Base-by-base conservation (phyloP, 179 eudicot genomes). In the Heliamphora pulchella region DNA sequence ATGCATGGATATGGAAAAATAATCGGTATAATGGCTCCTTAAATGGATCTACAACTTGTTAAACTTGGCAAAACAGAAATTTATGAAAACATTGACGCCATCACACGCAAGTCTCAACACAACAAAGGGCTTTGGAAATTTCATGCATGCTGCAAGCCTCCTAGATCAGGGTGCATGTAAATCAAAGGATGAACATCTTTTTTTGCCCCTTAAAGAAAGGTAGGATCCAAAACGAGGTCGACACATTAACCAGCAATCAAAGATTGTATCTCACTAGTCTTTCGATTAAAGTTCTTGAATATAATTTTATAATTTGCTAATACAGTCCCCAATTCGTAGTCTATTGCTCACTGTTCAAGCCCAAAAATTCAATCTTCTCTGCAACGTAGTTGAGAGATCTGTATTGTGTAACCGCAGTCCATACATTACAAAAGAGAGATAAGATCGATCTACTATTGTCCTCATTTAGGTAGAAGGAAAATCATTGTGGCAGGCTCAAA, bases 281-380 rank as follows among this genome's bases (percentile, higher is more conserved):
- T 53, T 8, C 13, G 4, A 39, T 31, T 5, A 64, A 22, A 58
- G 14, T 57, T 51, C 72, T 48, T n/a, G 46, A 14, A 64, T 22
- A 50, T 17, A 50, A 39, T 64, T 17, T 50, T 51, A 53, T 9
- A 65, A 5, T 44, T 48, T 48, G 13, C 13, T 18, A 22, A 77
- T 0, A 64, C 22, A 0, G 20, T 6, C 50, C 8, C 15, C 18
- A 7, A 64, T 61, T 44, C 43, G n/a, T 44, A 46, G 72, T 47
- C 22, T 46, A 70, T 15, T 17, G 31, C 50, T 43, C 9, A 47
- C 5, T 44, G 39, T 20, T 15, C 17, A 76, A 63, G 43, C 20
- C 54, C 39, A 6, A 13, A 76, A 64, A 64, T 20, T 63, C 22
- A 77, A 77, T 63, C 41, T 11, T 63, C 71, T 77, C 47, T 18